Percentiles rank a stretch among this genome's conserved stretches.
Evolutionary conservation across 805 yeast genomes (phyloP).

Genomic region (Kodamaea jinghongensis): DNA sequence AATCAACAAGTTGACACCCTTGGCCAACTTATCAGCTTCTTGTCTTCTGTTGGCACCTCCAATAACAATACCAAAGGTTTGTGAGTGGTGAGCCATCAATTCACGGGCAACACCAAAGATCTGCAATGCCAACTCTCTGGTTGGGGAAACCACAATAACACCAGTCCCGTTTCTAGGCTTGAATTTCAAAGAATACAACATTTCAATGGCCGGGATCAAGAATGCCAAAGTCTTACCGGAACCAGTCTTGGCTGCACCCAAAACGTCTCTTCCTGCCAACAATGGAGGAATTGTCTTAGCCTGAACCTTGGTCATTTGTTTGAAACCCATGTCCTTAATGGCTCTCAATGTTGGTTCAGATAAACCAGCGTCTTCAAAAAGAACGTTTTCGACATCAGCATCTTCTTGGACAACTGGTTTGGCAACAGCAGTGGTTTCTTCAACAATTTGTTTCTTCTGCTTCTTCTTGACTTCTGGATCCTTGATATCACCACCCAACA

Average conservation of each 20-base stretch:
- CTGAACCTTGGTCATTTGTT: conserved; percentile 91
- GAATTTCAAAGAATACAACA: conserved; percentile 84
- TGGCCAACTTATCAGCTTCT: conserved; percentile 90
- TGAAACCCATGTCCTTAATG: conserved; percentile 84
- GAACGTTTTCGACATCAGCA: conserved; percentile 27
- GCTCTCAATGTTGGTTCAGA: conserved; percentile 83
- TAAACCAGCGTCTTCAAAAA: conserved; percentile 48
- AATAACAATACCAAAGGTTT: conserved; percentile 93
- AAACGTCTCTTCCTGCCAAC: conserved; percentile 92
- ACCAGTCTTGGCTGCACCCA: conserved; percentile 99
- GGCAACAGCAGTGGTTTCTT: conserved; percentile 23
- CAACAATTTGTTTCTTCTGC: conserved; percentile 17
- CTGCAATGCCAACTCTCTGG: conserved; percentile 96
- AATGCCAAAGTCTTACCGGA: conserved; percentile 98
- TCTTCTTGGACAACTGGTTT: conserved; percentile 31
- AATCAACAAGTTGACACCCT: conserved; percentile 90
- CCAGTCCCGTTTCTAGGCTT: conserved; percentile 99
- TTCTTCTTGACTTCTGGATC: conserved; percentile 38
- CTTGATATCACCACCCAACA: conserved; percentile 44
- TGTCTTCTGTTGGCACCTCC: conserved; percentile 98
- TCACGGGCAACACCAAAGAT: conserved; percentile 98
- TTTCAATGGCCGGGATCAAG: conserved; percentile 91
- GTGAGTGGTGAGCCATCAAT: conserved; percentile 83
- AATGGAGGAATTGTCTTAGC: conserved; percentile 95
- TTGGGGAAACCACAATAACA: conserved; percentile 92